A percentile compares a stretch with the other conserved stretches of the same genome.
phyloP scores from a whole-genome alignment of 2,329 filamentous ascomycete species.

The Nigrospora oryzae region DNA sequence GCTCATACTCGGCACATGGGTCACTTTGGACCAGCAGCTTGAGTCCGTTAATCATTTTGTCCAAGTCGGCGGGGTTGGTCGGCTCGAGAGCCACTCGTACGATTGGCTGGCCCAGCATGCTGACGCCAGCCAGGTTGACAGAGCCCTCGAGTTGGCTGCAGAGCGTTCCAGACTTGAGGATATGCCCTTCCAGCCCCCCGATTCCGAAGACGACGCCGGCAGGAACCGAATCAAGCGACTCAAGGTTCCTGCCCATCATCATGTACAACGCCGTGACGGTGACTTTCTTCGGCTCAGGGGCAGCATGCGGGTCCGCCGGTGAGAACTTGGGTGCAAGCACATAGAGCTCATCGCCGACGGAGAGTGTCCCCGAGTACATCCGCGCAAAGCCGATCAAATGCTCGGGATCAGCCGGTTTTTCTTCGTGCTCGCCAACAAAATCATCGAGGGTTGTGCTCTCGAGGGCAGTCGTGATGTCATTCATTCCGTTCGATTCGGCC shows the following conservation, averaged over 20 bases:
- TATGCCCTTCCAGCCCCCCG: slow-evolving; percentile 80
- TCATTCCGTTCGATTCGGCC: slow-evolving; percentile 40
- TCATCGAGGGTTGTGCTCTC: slow-evolving; percentile 53
- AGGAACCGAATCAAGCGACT: slow-evolving; percentile 74
- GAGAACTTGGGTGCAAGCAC: slow-evolving; percentile 91
- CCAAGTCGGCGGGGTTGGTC: slow-evolving; percentile 77
- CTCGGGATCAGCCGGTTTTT: slow-evolving; percentile 64
- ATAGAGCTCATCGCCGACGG: slow-evolving; percentile 84
- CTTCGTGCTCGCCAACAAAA: slow-evolving; percentile 33
- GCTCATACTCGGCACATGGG: slow-evolving; percentile 91
- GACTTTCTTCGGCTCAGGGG: slow-evolving; percentile 70
- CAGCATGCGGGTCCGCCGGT: slow-evolving; percentile 63
- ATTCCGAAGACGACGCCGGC: slow-evolving; percentile 95
- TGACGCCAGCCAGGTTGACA: slow-evolving; percentile 82
- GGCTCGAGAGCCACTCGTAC: slow-evolving; percentile 95
- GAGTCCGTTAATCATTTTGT: slow-evolving; percentile 89
- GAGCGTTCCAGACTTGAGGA: slow-evolving; percentile 92
- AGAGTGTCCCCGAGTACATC: slow-evolving; percentile 83
- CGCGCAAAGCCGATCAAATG: slow-evolving; percentile 91
- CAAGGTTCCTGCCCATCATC: slow-evolving; percentile 87
- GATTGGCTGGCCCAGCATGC: slow-evolving; percentile 75
- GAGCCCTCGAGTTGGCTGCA: slow-evolving; percentile 81
- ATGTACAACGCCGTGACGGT: slow-evolving; percentile 85
- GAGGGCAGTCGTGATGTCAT: slow-evolving; percentile 52
- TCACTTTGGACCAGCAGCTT: slow-evolving; percentile 87